These are phyloP conservation scores for Dacryopinax spathularia DNA, from an alignment of 768 basidiomycete genomes.

Conservation along the genomic window DNA sequence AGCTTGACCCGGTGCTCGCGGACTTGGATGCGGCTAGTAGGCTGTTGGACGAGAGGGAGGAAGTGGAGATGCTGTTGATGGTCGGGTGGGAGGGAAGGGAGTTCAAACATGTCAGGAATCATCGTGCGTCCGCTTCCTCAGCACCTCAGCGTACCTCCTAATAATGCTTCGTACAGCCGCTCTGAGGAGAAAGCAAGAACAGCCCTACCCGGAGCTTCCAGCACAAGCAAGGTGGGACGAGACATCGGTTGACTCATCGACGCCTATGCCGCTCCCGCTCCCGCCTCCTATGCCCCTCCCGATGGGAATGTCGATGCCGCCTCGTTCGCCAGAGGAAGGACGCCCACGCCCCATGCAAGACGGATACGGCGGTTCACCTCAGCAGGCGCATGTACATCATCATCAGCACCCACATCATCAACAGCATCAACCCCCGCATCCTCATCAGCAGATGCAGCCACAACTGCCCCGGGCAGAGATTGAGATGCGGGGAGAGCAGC, in stretches of 20 bases:
- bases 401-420: no score
- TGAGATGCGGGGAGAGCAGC: no score
- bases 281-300: not conserved
- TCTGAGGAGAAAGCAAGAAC: not conserved
- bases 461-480: not conserved
- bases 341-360: not conserved
- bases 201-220: not conserved
- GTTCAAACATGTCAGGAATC: not conserved
- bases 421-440: no score
- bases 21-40: not conserved
- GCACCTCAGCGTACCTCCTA: not conserved
- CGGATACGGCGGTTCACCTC: not conserved
- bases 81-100: not conserved
- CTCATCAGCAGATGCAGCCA: no score
- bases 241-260: not conserved
- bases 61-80: not conserved
- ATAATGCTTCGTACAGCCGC: not conserved
- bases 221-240: not conserved
- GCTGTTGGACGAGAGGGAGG: not conserved
- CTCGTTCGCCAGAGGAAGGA: not conserved
- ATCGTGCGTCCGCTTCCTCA: not conserved
- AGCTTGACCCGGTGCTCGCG: not conserved
- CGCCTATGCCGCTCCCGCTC: not conserved
- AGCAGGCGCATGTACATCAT: not conserved
- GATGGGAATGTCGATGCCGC: no score